Conservation (phyloP, 371 early-diverging fungal species). For the Mucor racemosus region DNA sequence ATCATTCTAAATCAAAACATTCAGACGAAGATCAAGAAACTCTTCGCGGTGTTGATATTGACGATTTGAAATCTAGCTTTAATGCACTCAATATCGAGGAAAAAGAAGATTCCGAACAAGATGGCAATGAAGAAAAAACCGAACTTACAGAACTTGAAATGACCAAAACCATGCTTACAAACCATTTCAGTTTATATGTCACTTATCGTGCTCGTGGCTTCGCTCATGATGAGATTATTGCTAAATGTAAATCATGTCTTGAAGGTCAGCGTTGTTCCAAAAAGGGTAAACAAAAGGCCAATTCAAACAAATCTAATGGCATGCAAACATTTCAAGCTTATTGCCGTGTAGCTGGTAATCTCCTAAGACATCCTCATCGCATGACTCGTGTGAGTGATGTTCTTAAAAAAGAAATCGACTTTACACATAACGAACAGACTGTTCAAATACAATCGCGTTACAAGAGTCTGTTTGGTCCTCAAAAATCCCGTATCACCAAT, state of each 20-base stretch:
- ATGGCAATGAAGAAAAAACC: neutral
- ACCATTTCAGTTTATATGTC: slow-evolving; percentile 6
- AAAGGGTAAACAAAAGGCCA: too few relatives aligned
- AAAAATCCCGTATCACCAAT: neutral
- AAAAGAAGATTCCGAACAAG: neutral
- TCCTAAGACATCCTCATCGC: slow-evolving; percentile 28
- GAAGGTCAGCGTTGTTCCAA: neutral
- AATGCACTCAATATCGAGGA: neutral
- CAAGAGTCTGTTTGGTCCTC: neutral
- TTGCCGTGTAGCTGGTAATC: slow-evolving; percentile 24
- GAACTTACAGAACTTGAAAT: slow-evolving; percentile 7
- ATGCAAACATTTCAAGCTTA: slow-evolving; percentile 21
- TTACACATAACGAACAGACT: slow-evolving; percentile 3
- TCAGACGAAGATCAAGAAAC: slow-evolving; percentile 11
- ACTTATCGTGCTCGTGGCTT: slow-evolving; percentile 17
- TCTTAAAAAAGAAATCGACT: slow-evolving; percentile 11
- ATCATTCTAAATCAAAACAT: neutral
- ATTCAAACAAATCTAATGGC: neutral
- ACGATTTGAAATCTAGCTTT: neutral
- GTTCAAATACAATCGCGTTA: slow-evolving; percentile 1
- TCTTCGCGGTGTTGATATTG: neutral
- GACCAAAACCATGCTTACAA: neutral
- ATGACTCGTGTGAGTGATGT: slow-evolving; percentile 22
- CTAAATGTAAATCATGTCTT: neutral
- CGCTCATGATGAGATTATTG: slow-evolving; percentile 10